Base-by-base conservation (phyloP, 176 grass and related monocot genomes). In the Triticum monococcum region DNA sequence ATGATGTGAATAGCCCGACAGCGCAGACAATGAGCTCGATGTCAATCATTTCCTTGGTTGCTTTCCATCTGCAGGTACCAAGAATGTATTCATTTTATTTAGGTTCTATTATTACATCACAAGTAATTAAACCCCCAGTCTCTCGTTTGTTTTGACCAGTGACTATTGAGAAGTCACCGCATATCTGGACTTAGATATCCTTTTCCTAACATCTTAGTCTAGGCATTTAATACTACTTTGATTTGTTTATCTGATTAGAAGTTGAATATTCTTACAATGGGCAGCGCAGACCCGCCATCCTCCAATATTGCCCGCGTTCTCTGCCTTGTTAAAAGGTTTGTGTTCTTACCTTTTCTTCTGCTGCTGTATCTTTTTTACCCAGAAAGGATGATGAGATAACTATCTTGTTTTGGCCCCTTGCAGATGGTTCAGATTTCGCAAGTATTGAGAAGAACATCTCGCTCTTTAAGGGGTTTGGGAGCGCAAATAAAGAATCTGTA, bases 61-160 rank as follows among this genome's bases (percentile, higher is more conserved):
- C 96, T 89, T 98, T 98, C 77, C 96, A 96, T 88, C 89, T 98
- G 82, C 96, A 98, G 96, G 96, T 95, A 93, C 33, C 23, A 72
- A 79, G 22, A 56, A 8, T 60, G 71, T 81, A 36, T 73, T 85
- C 24, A 63, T 85, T 50, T 83, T 81, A 22, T 50, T 83, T 81
- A 22, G 4, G 64, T 73, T 79, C 83, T 37, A 20, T 57, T 77
- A 32, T 52, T 45, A 12, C 37, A 54, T 87, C 78, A 71, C 73
- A 54, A 48, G 17, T 57, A n/a, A 23, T 38, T 85, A 26, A 2
- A 28, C 28, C 20, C 37, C 50, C 3, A 48, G 38, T 17, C 14
- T 69, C 59, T 37, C 1, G 24, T 88, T 65, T 78, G 13, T 78
- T 79, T 71, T 77, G 9, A 61, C 40, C 86, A 48, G 12, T 64